phyloP scores from a whole-genome alignment of 2,329 filamentous ascomycete species.

The Lachnellula subtilissima region DNA sequence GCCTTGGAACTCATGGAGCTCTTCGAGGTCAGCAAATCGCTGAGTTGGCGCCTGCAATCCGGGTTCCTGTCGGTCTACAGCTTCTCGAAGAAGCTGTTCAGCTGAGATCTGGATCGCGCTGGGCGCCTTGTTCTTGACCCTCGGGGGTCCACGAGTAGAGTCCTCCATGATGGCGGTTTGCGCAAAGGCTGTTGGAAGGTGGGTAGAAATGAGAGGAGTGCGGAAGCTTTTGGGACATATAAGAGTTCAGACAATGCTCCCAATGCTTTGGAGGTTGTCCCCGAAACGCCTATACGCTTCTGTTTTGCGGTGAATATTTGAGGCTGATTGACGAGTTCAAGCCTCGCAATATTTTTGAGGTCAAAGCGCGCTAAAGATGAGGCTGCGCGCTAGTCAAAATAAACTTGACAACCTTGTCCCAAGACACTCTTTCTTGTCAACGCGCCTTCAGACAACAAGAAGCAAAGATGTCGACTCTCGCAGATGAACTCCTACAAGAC shows the following conservation, averaged over 20 bases:
- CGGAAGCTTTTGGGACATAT: too few species aligned
- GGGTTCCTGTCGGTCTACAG: conserved; percentile 91
- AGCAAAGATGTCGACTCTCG: conserved; percentile 73
- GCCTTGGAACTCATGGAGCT: conserved; percentile 95
- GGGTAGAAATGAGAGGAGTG: too few species aligned
- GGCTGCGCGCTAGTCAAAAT: conserved; percentile 11
- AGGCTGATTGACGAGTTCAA: too few species aligned
- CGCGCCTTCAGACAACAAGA: not conserved
- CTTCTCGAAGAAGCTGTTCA: conserved; percentile 94
- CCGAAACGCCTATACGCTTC: too few species aligned
- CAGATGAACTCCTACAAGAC: conserved; percentile 87
- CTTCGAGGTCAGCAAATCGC: conserved; percentile 92
- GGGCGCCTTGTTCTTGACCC: conserved; percentile 98
- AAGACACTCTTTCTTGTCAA: not conserved
- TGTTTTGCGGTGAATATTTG: too few species aligned
- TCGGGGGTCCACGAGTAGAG: conserved; percentile 78
- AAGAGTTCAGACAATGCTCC: too few species aligned
- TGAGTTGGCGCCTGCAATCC: conserved; percentile 86
- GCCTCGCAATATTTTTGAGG: too few species aligned
- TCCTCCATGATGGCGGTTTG: conserved; percentile 62
- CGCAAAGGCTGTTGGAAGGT: not conserved
- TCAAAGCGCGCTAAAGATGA: not conserved
- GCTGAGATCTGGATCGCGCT: conserved; percentile 90
- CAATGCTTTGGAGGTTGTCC: too few species aligned
- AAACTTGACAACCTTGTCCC: not conserved